These are phyloP conservation scores for Iris macrosiphon DNA, from an alignment of 106 monocot genomes.

Conservation along the genomic window DNA sequence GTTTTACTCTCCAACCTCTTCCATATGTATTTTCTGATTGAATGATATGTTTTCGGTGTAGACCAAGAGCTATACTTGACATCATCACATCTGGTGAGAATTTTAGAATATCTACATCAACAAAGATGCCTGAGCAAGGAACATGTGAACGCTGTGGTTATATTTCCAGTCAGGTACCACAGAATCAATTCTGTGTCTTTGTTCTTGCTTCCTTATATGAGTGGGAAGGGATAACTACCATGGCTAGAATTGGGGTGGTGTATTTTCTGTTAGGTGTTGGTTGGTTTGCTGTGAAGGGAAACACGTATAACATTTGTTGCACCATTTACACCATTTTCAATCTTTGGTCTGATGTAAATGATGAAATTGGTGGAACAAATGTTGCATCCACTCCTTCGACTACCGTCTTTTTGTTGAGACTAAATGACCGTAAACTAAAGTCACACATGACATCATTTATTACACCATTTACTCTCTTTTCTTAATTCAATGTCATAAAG, in stretches of 20 bases:
- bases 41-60: constrained; percentile 17
- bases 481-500: too few relatives aligned
- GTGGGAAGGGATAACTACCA: too few relatives aligned
- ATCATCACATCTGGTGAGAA: constrained; percentile 92
- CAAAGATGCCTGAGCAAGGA: constrained; percentile 98
- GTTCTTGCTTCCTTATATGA: too few relatives aligned
- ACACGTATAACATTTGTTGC: background rate
- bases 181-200: background rate
- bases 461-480: too few relatives aligned
- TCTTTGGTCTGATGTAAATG: background rate
- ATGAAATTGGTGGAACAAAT: too few relatives aligned
- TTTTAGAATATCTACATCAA: constrained; percentile 84
- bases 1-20: background rate
- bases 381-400: too few relatives aligned
- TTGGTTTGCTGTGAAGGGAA: background rate
- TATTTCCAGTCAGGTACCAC: constrained; percentile 92
- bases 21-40: background rate
- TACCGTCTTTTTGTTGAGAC: too few relatives aligned
- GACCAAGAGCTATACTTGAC: constrained; percentile 90
- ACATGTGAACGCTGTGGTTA: constrained; percentile 92
- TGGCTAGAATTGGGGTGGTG: too few relatives aligned
- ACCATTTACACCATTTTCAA: background rate
- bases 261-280: background rate
- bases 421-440: too few relatives aligned
- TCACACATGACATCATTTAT: too few relatives aligned